Conservation (phyloP, 225 moss, liverwort and hornwort species). For the Sphagnum contortum region DNA sequence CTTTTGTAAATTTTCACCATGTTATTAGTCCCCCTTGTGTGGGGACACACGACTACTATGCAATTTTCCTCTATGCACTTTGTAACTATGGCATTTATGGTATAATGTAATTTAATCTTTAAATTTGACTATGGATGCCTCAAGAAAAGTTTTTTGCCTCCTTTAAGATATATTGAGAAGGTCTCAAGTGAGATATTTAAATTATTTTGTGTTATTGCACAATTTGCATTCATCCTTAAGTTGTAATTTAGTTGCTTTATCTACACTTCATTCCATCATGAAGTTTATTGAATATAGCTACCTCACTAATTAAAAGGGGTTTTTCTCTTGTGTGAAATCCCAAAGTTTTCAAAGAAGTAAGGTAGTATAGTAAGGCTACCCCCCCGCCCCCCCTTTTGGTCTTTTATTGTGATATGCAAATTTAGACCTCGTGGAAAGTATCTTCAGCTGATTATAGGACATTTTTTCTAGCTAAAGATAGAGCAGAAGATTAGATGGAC, state of each 20-base stretch:
- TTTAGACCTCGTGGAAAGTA: constrained; percentile 9
- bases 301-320: constrained; percentile 7
- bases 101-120: background rate
- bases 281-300: constrained; percentile 7
- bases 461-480: constrained; percentile 5
- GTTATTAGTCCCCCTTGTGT: too few species aligned
- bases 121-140: constrained; percentile 22
- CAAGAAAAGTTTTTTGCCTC: constrained; percentile 10
- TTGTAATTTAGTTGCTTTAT: background rate
- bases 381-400: constrained; percentile 2
- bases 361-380: constrained; percentile 9
- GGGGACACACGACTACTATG: constrained; percentile 2
- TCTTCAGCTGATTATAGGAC: background rate
- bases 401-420: constrained; percentile 1
- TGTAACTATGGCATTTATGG: constrained; percentile 2
- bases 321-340: constrained; percentile 1
- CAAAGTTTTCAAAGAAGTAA: too few species aligned
- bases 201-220: background rate
- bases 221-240: background rate
- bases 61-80: constrained; percentile 1
- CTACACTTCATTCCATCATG: constrained; percentile 3
- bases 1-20: background rate
- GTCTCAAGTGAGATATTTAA: constrained; percentile 1
- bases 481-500: constrained; percentile 8
- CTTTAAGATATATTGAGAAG: background rate